Base-by-base conservation (phyloP, 306 rosid species). In the Crotalaria pallida region DNA sequence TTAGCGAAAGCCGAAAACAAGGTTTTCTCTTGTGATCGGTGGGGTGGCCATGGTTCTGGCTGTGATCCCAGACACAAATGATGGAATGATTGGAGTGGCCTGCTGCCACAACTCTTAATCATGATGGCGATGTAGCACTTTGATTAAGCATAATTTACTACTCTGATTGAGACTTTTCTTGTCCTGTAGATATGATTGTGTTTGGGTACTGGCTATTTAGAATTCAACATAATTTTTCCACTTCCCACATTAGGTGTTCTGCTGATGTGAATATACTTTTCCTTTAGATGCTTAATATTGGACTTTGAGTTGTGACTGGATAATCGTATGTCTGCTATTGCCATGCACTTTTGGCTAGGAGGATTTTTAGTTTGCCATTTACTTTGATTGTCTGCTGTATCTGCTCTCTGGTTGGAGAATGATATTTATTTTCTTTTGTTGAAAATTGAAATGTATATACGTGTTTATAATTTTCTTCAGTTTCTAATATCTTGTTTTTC, bases 161-260 rank as follows among this genome's bases (percentile, higher is more conserved):
- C n/a, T 10, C 13, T 38, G 44, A 10, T 10, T 38, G 59, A 13
- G 58, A 62, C 52, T 17, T 34, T 13, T 26, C 24, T 57, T 71
- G 49, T 62, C 60, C 51, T 74, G 53, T 65, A 44, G 33, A 65
- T 69, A 38, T 57, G 45, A 23, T 52, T 67, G 16, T 36, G 70
- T 43, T 50, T 8, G 21, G 67, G 17, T 36, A 18, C 48, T 38
- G 65, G 44, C 38, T 33, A 47, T 45, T 41, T 21, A 7, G 29
- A 0, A 45, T 70, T 72, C 61, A 26, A 6, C 55, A 16, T 38
- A 13, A 33, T 44, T 19, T 77, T 62, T n/a, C n/a, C n/a, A n/a
- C n/a, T n/a, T n/a, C 51, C 17, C 45, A 2, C 5, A 21, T 22
- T 47, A 29, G 49, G 56, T 53, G 44, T 36, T 66, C 27, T 38